Evolutionary conservation across 495 filamentous ascomycete species (phyloP).

Genomic region (Penicillium coprophilum): DNA sequence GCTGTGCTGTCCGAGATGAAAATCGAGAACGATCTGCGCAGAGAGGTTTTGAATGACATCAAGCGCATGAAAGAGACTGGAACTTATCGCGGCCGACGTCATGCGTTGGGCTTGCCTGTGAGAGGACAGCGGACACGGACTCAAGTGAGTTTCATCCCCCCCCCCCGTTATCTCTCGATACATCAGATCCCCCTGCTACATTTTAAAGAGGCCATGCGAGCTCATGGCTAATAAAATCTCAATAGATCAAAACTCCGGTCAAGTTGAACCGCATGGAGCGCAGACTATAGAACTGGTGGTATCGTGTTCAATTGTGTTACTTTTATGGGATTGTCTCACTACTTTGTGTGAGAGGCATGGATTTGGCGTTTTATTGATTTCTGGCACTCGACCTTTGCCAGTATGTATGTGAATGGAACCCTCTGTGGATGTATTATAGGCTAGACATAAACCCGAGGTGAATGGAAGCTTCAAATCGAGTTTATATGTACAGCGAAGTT

Average conservation of each 20-base stretch:
- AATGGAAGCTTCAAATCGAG: conserved; percentile 9
- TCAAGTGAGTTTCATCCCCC: conserved; percentile 55
- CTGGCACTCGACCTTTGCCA: conserved; percentile 25
- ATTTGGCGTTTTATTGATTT: conserved; percentile 42
- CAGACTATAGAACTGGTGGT: conserved; percentile 42
- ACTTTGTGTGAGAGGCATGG: conserved; percentile 37
- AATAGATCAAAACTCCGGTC: conserved; percentile 68
- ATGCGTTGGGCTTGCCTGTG: conserved; percentile 86
- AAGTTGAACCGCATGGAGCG: conserved; percentile 80
- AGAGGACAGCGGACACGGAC: conserved; percentile 83
- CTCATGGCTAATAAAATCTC: conserved; percentile 5
- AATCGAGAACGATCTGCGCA: conserved; percentile 84
- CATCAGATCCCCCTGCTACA: background rate
- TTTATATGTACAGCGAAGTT: background rate
- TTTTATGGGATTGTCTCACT: conserved; percentile 27
- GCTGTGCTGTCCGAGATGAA: conserved; percentile 86
- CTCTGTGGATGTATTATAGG: conserved; percentile 35
- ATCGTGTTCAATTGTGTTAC: conserved; percentile 6
- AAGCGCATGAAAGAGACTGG: conserved; percentile 86
- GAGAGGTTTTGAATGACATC: conserved; percentile 79
- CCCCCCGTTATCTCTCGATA: background rate
- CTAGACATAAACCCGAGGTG: conserved; percentile 10
- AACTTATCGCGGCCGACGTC: conserved; percentile 81
- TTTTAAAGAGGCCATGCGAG: background rate
- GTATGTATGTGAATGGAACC: conserved; percentile 23